phyloP scores from a whole-genome alignment of 2,329 filamentous ascomycete species.

The Cladosporium cucumerinum region DNA sequence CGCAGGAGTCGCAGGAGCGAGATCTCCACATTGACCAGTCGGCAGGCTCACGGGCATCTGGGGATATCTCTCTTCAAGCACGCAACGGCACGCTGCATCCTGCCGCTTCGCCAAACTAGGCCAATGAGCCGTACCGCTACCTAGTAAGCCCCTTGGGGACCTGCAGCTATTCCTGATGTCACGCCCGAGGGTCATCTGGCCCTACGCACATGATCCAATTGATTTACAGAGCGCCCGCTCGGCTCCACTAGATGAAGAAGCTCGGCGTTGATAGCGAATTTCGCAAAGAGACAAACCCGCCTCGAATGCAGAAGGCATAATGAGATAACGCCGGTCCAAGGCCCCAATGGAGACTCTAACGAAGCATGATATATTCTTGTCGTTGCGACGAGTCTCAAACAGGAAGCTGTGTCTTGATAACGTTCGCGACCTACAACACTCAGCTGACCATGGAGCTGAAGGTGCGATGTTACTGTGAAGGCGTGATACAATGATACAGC shows the following conservation, averaged over 20 bases:
- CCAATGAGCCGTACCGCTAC: not conserved
- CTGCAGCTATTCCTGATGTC: conserved; percentile 1
- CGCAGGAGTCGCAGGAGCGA: conserved; percentile 9
- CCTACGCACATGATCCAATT: conserved; percentile 13
- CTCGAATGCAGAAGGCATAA: conserved; percentile 11
- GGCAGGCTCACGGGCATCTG: not conserved
- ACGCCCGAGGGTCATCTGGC: conserved; percentile 12
- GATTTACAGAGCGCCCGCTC: not conserved
- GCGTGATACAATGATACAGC: not conserved
- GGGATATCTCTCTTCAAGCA: conserved; percentile 7
- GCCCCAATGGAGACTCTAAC: conserved; percentile 10
- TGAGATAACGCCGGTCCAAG: conserved; percentile 14
- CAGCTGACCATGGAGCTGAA: conserved; percentile 5
- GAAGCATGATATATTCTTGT: conserved; percentile 9
- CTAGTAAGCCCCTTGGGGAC: not conserved
- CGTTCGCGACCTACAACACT: not conserved
- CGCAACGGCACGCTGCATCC: conserved; percentile 15
- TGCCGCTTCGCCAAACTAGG: conserved; percentile 13
- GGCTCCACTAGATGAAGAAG: conserved; percentile 5
- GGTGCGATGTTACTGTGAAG: conserved; percentile 7
- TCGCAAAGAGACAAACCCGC: conserved; percentile 4
- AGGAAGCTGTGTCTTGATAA: conserved; percentile 14
- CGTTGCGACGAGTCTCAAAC: not conserved
- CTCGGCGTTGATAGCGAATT: conserved; percentile 9
- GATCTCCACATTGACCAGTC: conserved; percentile 9